Percentiles rank a stretch among this genome's conserved stretches.
phyloP scores from a whole-genome alignment of 1,139 yeast species.

The Candida neerlandica region DNA sequence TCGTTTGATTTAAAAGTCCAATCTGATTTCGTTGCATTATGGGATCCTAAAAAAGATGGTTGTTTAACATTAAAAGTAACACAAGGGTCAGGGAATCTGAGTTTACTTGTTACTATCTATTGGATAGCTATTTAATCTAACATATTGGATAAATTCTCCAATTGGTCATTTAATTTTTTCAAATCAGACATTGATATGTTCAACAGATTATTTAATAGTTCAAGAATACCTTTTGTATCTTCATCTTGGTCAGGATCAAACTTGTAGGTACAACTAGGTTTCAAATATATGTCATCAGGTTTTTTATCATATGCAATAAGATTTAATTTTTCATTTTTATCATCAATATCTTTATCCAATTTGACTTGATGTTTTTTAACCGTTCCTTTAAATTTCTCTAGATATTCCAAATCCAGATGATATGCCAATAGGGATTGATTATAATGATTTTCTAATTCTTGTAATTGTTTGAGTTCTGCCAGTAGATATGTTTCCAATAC shows the following conservation, averaged over 20 bases:
- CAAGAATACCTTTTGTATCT: slow-evolving; percentile 25
- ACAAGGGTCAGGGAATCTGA: slow-evolving; percentile 7
- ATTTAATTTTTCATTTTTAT: slow-evolving; percentile 13
- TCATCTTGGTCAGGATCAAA: slow-evolving; percentile 32
- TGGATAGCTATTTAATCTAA: slow-evolving; percentile 31
- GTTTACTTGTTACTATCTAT: slow-evolving; percentile 29
- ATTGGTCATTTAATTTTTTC: slow-evolving; percentile 26
- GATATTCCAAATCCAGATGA: slow-evolving; percentile 37
- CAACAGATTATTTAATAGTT: slow-evolving; percentile 22
- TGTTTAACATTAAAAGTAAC: slow-evolving; percentile 26
- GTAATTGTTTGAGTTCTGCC: slow-evolving; percentile 45
- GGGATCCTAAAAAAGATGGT: slow-evolving; percentile 46
- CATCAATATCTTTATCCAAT: slow-evolving; percentile 15
- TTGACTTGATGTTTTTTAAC: slow-evolving; percentile 16
- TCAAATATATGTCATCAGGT: slow-evolving; percentile 6
- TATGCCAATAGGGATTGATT: slow-evolving; percentile 25
- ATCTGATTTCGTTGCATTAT: slow-evolving; percentile 37
- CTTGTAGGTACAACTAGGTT: slow-evolving; percentile 2
- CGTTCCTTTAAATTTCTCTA: slow-evolving; percentile 29
- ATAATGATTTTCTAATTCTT: slow-evolving; percentile 33
- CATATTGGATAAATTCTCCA: slow-evolving; percentile 29
- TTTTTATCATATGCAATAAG: slow-evolving; percentile 11
- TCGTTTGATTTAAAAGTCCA: slow-evolving; percentile 21
- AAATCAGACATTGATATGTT: slow-evolving; percentile 15
- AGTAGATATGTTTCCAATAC: slow-evolving; percentile 41